A percentile compares a stretch with the other conserved stretches of the same genome.
phyloP scores from a whole-genome alignment of 805 yeast species.

The Wilhelminamyces savonicus region DNA sequence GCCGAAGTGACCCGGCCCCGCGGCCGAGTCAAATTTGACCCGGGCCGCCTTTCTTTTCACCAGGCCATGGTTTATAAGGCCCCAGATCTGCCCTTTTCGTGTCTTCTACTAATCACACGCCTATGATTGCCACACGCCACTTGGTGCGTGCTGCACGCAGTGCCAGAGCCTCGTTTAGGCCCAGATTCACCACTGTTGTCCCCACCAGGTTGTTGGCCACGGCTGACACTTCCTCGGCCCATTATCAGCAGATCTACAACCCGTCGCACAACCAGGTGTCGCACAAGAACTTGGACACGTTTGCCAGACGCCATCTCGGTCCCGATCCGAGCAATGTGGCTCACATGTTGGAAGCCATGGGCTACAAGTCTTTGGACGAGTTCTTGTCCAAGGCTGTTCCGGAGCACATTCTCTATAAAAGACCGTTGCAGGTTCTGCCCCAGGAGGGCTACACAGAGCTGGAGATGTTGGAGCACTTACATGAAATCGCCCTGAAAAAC shows the following conservation, averaged over 20 bases:
- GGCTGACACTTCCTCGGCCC: slow-evolving; percentile 51
- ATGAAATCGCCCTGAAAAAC: slow-evolving; percentile 69
- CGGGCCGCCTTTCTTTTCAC: no score
- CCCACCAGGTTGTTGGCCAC: no score
- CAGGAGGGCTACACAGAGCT: slow-evolving; percentile 72
- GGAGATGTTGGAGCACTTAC: slow-evolving; percentile 66
- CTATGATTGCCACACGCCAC: no score
- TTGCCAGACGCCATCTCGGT: slow-evolving; percentile 88
- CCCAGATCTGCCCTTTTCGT: no score
- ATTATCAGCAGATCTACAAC: slow-evolving; percentile 42
- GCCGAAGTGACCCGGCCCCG: no score
- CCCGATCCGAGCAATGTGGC: slow-evolving; percentile 59
- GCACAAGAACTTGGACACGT: slow-evolving; percentile 59
- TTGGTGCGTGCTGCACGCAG: no score
- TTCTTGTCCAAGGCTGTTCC: slow-evolving; percentile 78
- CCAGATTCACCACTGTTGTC: no score
- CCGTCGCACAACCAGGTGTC: slow-evolving; percentile 22
- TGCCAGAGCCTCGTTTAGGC: no score
- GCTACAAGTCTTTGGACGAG: slow-evolving; percentile 59
- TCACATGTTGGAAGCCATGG: slow-evolving; percentile 61
- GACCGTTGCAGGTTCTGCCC: slow-evolving; percentile 66
- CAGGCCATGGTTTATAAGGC: no score
- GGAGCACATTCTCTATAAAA: slow-evolving; percentile 58
- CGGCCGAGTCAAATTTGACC: no score
- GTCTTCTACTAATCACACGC: no score